Conservation (phyloP, 1,284 basidiomycete species). For the Afroboletus lepidellus region DNA sequence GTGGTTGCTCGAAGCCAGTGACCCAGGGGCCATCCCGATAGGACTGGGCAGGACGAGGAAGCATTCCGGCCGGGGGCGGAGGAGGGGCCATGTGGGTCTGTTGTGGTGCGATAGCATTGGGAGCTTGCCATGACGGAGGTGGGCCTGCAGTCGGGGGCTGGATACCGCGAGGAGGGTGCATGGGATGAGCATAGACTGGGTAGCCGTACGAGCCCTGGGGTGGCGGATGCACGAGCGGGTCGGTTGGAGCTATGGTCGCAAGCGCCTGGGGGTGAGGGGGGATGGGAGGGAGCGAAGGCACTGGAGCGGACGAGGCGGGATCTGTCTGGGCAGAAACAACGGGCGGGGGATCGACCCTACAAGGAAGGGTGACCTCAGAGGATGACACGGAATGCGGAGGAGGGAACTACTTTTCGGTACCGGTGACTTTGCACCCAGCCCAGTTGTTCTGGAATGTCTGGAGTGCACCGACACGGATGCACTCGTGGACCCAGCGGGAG, state of each 20-base stretch:
- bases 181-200: slow-evolving; percentile 44
- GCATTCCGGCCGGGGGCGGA: slow-evolving; percentile 41
- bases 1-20: slow-evolving; percentile 43
- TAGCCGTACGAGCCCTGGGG: slow-evolving; percentile 43
- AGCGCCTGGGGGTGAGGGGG: slow-evolving; percentile 33
- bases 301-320: slow-evolving; percentile 23
- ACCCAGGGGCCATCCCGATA: slow-evolving; percentile 53
- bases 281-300: slow-evolving; percentile 30
- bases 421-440: slow-evolving; percentile 75
- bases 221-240: slow-evolving; percentile 34
- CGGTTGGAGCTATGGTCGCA: slow-evolving; percentile 29
- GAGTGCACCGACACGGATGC: slow-evolving; percentile 60
- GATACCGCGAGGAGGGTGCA: slow-evolving; percentile 44
- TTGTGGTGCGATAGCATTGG: slow-evolving; percentile 58
- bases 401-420: slow-evolving; percentile 61
- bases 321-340: slow-evolving; percentile 37
- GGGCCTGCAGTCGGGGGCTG: slow-evolving; percentile 46
- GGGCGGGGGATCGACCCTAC: slow-evolving; percentile 33
- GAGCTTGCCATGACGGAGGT: slow-evolving; percentile 61
- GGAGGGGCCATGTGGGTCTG: slow-evolving; percentile 57
- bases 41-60: slow-evolving; percentile 44
- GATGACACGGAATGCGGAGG: neutral
- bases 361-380: slow-evolving; percentile 8
- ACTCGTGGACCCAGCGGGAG: slow-evolving; percentile 71
- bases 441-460: slow-evolving; percentile 73